Evolutionary conservation across 139 green algal species (phyloP).

Genomic region (Chlorella vulgaris): DNA sequence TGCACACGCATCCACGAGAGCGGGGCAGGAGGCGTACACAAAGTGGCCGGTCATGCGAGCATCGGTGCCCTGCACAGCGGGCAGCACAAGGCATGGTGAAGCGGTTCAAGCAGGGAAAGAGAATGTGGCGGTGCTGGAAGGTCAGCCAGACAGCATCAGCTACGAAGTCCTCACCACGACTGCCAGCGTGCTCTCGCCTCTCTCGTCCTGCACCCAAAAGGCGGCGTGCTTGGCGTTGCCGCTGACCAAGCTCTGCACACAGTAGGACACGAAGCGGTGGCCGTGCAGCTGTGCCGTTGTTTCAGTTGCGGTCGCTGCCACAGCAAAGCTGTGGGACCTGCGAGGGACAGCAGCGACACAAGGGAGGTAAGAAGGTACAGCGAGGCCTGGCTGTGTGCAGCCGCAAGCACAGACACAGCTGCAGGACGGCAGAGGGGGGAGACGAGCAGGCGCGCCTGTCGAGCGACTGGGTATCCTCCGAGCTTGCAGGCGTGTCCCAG

Average conservation of each 20-base stretch:
- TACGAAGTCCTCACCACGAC: conserved; percentile 28
- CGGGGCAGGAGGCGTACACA: conserved; percentile 48
- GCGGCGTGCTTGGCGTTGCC: conserved; percentile 47
- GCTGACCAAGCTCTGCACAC: conserved; percentile 24
- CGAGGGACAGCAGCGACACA: too few species aligned
- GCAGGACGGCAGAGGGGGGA: too few species aligned
- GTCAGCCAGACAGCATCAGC: too few species aligned
- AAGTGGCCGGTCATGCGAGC: conserved; percentile 60
- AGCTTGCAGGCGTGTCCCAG: too few species aligned
- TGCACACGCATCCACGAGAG: conserved; percentile 12
- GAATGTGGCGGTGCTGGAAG: too few species aligned
- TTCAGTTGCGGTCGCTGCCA: not conserved
- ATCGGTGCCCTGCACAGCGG: conserved; percentile 51
- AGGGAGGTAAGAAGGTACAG: too few species aligned
- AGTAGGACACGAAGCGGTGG: conserved; percentile 31
- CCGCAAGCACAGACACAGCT: too few species aligned
- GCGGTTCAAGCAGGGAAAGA: too few species aligned
- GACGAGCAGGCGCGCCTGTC: too few species aligned
- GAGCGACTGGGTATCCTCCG: too few species aligned
- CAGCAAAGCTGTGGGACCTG: too few species aligned
- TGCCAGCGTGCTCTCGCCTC: conserved; percentile 22
- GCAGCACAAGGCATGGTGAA: not conserved
- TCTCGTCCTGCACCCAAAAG: conserved; percentile 56
- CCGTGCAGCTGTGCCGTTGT: not conserved
- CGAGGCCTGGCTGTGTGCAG: too few species aligned